phyloP scores from a whole-genome alignment of 495 filamentous ascomycete genomes.

The Podospora anserina region DNA sequence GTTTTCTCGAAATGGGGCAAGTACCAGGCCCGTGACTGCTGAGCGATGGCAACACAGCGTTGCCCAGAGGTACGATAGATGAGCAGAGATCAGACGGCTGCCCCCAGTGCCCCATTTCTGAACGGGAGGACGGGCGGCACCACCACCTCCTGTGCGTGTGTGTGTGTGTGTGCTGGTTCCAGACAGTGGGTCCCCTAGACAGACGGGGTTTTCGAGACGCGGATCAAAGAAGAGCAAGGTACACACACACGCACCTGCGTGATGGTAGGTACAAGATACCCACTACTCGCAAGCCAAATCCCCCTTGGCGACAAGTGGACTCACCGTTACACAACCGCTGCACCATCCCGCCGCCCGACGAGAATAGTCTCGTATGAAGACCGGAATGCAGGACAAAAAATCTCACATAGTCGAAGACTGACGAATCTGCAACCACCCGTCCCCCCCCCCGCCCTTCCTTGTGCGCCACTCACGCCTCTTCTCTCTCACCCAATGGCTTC shows the following conservation, averaged over 20 bases:
- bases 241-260: too few relatives aligned
- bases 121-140: neutral
- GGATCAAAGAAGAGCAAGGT: neutral
- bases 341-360: constrained; percentile 33
- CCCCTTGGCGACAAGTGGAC: constrained; percentile 11
- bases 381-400: constrained; percentile 16
- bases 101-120: constrained; percentile 3
- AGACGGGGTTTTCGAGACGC: constrained; percentile 9
- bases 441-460: neutral
- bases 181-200: constrained; percentile 12
- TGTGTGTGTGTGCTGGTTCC: constrained; percentile 6
- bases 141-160: neutral
- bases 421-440: constrained; percentile 24
- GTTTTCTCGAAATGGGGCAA: neutral
- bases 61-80: constrained; percentile 17
- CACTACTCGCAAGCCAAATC: neutral
- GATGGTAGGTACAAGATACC: neutral
- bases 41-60: constrained; percentile 26
- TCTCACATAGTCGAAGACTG: constrained; percentile 23
- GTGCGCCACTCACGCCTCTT: neutral
- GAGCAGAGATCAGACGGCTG: constrained; percentile 16
- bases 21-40: constrained; percentile 12
- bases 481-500: neutral
- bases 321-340: constrained; percentile 28
- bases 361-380: constrained; percentile 37